Evolutionary conservation across 2,329 filamentous ascomycete genomes (phyloP), one percentile per base, ranked within the genome.

Genomic region (Penicillium brasilianum): DNA sequence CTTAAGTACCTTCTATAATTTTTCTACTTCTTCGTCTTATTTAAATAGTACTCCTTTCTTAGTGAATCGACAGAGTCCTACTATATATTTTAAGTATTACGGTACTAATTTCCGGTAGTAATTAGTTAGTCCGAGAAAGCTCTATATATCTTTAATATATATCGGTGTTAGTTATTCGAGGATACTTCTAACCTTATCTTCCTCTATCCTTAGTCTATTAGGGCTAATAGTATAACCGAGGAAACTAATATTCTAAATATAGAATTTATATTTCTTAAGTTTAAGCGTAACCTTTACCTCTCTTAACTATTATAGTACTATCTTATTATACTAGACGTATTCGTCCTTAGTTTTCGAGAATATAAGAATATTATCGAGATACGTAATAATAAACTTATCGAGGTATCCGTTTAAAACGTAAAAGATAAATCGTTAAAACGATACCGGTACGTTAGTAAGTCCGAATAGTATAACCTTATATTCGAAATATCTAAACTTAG

Each of bases 301-400:
- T 14, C 44, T 48, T 25, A 48, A 13, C 20, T 5, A 1, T 5
- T 48, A 48, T 48, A 48, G 18, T 25, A 48, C 20, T 16, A 28
- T 48, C 3, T 7, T 48, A 25, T 48, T 48, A 25, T 58, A 32
- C 28, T 53, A 36, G 16, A 43, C 22, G 34, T 58, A 43, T 4
- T 51, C 22, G 5, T 52, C n/a, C 3, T 52, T 6, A 8, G 32
- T 58, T 25, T 58, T 58, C 32, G 37, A 50, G 13, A 50, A 52
- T 25, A 44, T 16, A 8, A 53, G 22, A 6, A 53, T 48, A 46
- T 58, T 6, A n/a, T 58, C 41, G 28, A 58, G 37, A n/a, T 58
- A 58, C 22, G n/a, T 13, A 2, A 52, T 41, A 32, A 51, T n/a
- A 30, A 58, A 48, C 18, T 48, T 48, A 25, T 48, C 44, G 20